Conservation (phyloP, 352 stramenopile species). For the Globisporangium nagaii region DNA sequence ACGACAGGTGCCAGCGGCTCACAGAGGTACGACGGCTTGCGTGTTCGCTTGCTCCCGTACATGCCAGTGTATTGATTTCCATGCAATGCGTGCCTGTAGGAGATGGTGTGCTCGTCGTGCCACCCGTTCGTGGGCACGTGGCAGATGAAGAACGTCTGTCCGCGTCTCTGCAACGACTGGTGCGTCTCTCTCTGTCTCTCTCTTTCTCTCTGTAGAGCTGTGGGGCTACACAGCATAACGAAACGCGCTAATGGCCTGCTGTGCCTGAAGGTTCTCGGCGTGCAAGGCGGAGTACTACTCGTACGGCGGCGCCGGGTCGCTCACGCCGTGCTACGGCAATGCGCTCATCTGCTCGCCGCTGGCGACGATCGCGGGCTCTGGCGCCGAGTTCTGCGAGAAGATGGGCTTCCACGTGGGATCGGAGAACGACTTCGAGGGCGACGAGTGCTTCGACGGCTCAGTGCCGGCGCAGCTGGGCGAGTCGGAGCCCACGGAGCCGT, state of each 20-base stretch:
- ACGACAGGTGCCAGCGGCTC: slow-evolving; percentile 52
- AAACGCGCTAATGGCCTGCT: neutral
- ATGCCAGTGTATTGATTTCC: neutral
- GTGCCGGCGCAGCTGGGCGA: slow-evolving; percentile 49
- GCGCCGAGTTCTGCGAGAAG: slow-evolving; percentile 60
- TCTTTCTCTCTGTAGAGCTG: neutral
- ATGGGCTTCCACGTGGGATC: slow-evolving; percentile 80
- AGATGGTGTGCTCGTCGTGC: slow-evolving; percentile 78
- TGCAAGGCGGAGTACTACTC: slow-evolving; percentile 77
- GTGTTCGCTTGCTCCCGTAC: neutral
- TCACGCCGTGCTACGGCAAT: slow-evolving; percentile 79
- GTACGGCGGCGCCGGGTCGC: slow-evolving; percentile 43
- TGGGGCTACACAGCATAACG: no score
- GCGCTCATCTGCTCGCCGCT: slow-evolving; percentile 76
- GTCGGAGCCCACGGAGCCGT: slow-evolving; percentile 52
- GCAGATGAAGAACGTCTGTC: slow-evolving; percentile 70
- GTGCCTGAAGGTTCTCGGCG: slow-evolving; percentile 26
- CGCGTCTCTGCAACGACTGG: slow-evolving; percentile 72
- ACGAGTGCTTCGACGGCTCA: slow-evolving; percentile 81
- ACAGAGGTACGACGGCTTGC: slow-evolving; percentile 46
- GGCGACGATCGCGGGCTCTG: slow-evolving; percentile 41
- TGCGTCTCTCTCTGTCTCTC: slow-evolving; percentile 9
- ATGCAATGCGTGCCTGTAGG: slow-evolving; percentile 17
- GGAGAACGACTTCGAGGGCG: slow-evolving; percentile 55
- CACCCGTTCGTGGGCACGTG: slow-evolving; percentile 75